phyloP scores from a whole-genome alignment of 1,284 basidiomycete species.

The Golubevia pallescens region DNA sequence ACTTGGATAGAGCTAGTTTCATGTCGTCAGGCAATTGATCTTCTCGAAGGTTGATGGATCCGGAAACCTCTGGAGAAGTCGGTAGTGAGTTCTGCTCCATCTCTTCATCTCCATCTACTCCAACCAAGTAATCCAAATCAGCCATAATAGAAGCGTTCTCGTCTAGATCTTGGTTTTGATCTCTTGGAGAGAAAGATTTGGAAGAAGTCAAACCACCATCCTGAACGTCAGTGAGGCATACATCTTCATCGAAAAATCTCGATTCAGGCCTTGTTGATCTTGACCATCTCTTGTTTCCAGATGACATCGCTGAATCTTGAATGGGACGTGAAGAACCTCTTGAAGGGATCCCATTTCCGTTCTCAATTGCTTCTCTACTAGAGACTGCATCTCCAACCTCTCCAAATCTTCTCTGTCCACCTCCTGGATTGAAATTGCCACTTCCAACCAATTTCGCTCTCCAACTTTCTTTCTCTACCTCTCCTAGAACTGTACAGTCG shows the following conservation, averaged over 20 bases:
- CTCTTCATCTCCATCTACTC: conserved; percentile 35
- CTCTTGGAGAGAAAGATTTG: not conserved
- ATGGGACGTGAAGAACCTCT: not conserved
- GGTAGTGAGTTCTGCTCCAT: conserved; percentile 41
- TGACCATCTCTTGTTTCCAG: not conserved
- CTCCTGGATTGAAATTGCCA: not conserved
- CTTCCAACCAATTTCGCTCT: conserved; percentile 26
- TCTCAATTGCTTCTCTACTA: not conserved
- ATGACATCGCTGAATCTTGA: not conserved
- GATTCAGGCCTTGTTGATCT: not conserved
- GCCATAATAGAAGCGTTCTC: conserved; percentile 27
- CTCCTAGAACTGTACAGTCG: conserved; percentile 66
- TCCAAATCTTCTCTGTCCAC: not conserved
- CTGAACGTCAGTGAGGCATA: conserved; percentile 31
- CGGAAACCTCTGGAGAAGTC: conserved; percentile 37
- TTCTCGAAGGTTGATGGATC: conserved; percentile 40
- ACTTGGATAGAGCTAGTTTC: conserved; percentile 14
- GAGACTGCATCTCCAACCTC: not conserved
- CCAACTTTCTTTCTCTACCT: conserved; percentile 56
- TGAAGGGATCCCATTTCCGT: not conserved
- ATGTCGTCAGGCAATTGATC: conserved; percentile 36
- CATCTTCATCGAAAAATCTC: conserved; percentile 23
- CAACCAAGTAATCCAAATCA: conserved; percentile 38
- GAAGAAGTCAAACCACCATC: not conserved
- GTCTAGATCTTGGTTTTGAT: not conserved